Percentiles rank a stretch among this genome's conserved stretches.
Conservation (phyloP, 345 rosid species). For the Arabidopsis arenosa region DNA sequence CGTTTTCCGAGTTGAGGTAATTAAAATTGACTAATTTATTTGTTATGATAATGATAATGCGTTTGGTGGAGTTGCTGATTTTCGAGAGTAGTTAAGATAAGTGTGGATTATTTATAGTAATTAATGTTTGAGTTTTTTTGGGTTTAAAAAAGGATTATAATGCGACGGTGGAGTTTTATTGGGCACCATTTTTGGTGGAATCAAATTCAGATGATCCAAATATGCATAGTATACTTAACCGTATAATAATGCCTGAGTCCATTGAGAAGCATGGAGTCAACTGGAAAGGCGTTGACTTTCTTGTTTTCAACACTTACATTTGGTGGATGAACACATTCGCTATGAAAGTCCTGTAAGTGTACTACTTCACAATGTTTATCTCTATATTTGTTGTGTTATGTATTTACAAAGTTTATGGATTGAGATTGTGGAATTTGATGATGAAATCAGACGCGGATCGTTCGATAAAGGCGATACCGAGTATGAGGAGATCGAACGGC, state of each 20-base stretch:
- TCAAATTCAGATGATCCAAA: constrained; percentile 92
- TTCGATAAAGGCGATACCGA: constrained; percentile 73
- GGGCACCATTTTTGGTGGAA: constrained; percentile 95
- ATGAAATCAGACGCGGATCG: constrained; percentile 71
- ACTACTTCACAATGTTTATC: not conserved
- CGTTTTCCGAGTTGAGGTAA: constrained; percentile 76
- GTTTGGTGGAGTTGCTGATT: constrained; percentile 22
- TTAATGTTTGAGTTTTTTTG: not conserved
- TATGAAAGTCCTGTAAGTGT: constrained; percentile 83
- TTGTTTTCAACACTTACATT: constrained; percentile 89
- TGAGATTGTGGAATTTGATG: constrained; percentile 28
- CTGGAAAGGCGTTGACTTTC: constrained; percentile 85
- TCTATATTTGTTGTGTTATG: not conserved
- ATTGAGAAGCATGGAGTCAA: constrained; percentile 75
- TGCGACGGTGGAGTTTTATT: constrained; percentile 93
- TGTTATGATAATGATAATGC: not conserved
- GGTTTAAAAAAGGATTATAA: constrained; percentile 69
- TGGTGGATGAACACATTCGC: constrained; percentile 97
- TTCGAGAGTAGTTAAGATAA: constrained; percentile 25
- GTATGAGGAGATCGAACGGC: constrained; percentile 81
- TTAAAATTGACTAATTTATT: not conserved
- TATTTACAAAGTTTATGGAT: not conserved
- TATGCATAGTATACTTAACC: constrained; percentile 78
- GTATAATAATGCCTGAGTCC: constrained; percentile 90
- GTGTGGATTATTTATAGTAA: not conserved